Evolutionary conservation across 2,329 filamentous ascomycete genomes (phyloP).

Genomic region (Aspergillus glaucus): DNA sequence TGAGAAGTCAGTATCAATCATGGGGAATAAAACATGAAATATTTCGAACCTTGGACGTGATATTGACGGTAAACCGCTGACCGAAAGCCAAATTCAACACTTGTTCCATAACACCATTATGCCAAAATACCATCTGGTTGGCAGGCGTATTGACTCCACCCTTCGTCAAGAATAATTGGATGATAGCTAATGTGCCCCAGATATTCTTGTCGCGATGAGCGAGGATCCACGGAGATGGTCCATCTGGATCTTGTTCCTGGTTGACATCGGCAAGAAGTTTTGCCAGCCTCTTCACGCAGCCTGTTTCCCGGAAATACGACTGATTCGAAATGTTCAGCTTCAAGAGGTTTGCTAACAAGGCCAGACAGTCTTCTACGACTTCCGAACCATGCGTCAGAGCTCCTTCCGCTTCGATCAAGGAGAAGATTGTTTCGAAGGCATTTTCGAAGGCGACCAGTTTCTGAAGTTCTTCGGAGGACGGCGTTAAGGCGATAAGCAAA

Average conservation of each 20-base stretch:
- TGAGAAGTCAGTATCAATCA: constrained; percentile 12
- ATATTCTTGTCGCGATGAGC: constrained; percentile 81
- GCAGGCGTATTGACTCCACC: constrained; percentile 74
- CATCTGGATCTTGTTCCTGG: constrained; percentile 48
- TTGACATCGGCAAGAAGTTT: constrained; percentile 60
- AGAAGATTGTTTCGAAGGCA: constrained; percentile 81
- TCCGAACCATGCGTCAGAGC: constrained; percentile 75
- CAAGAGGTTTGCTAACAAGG: constrained; percentile 81
- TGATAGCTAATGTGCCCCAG: constrained; percentile 79
- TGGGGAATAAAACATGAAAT: neutral
- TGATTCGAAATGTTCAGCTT: constrained; percentile 87
- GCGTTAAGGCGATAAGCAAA: constrained; percentile 83
- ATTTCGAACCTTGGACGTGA: constrained; percentile 66
- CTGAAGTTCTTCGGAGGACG: constrained; percentile 79
- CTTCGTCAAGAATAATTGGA: constrained; percentile 75
- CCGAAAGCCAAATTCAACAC: constrained; percentile 79
- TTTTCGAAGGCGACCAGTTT: constrained; percentile 95
- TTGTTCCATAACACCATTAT: constrained; percentile 70
- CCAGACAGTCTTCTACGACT: constrained; percentile 86
- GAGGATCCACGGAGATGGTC: constrained; percentile 66
- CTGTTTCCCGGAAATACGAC: constrained; percentile 85
- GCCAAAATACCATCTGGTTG: constrained; percentile 83
- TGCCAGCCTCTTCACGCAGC: constrained; percentile 67
- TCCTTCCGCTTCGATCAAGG: constrained; percentile 74
- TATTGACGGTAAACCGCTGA: constrained; percentile 62